Conservation (phyloP, 75 land plant species). For the Selaginella moellendorffii region DNA sequence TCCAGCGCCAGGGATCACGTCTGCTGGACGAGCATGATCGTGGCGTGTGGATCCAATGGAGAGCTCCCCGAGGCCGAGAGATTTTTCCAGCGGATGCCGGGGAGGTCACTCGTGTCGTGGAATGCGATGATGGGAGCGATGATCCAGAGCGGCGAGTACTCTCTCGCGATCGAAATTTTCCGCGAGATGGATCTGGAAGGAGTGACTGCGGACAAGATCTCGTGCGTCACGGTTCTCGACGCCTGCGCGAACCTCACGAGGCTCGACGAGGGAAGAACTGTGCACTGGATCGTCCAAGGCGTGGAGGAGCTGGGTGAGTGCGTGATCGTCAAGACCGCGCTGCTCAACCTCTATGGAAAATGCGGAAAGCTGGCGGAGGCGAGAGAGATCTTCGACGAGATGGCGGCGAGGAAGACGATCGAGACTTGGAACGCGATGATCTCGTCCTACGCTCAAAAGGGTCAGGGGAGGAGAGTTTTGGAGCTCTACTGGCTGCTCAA, state of each 20-base stretch:
- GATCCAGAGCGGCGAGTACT: neutral
- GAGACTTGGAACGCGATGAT: slow-evolving; percentile 4
- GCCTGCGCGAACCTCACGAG: neutral
- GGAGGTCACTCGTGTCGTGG: neutral
- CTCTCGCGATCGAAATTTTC: neutral
- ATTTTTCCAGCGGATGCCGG: neutral
- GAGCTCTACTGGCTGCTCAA: neutral
- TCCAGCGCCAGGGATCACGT: neutral
- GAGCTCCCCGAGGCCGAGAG: neutral
- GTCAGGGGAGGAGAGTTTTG: neutral
- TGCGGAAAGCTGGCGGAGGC: slow-evolving; percentile 1
- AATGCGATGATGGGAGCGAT: neutral
- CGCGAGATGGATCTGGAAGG: neutral
- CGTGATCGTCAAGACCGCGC: neutral
- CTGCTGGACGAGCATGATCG: neutral
- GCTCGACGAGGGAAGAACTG: neutral
- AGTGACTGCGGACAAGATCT: neutral
- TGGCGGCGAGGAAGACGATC: neutral
- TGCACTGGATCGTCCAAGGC: neutral
- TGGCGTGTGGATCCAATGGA: neutral
- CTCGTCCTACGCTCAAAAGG: neutral
- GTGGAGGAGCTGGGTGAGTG: neutral
- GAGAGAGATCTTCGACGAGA: neutral
- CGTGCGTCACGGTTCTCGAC: neutral
- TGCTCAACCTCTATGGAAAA: slow-evolving; percentile 6